Evolutionary conservation across 2,329 filamentous ascomycete species (phyloP).

Genomic region (Fusarium fracticaudum): DNA sequence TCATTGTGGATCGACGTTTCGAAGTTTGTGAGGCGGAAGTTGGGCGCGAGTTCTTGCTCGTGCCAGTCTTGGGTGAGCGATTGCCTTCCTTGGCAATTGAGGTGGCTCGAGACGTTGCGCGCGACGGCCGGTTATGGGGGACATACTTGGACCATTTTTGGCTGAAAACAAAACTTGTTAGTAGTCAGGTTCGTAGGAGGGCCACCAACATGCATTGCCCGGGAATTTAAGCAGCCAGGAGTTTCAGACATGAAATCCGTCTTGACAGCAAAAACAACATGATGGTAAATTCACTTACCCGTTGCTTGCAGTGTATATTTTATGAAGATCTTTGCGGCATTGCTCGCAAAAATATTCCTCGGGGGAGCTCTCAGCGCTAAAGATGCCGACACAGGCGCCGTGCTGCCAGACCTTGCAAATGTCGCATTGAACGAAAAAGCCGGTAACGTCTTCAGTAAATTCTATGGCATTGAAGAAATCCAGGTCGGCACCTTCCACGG

Average conservation of each 20-base stretch:
- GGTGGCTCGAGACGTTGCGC: conserved; percentile 67
- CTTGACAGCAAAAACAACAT: background rate
- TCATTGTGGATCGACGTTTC: conserved; percentile 96
- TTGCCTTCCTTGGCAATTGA: conserved; percentile 60
- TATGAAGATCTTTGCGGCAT: conserved; percentile 92
- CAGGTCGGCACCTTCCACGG: conserved; percentile 67
- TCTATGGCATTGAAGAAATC: conserved; percentile 68
- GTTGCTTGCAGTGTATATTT: conserved; percentile 80
- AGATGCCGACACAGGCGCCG: conserved; percentile 95
- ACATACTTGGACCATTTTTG: conserved; percentile 75
- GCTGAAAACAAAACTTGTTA: conserved; percentile 55
- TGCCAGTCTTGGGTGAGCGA: conserved; percentile 72
- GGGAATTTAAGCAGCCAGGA: background rate
- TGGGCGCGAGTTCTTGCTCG: conserved; percentile 65
- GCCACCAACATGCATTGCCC: background rate
- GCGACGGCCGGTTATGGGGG: conserved; percentile 66
- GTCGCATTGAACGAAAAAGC: conserved; percentile 98
- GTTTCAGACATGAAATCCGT: background rate
- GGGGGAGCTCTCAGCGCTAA: conserved; percentile 90
- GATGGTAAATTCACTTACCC: conserved; percentile 71
- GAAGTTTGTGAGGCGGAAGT: conserved; percentile 61
- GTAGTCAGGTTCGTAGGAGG: conserved; percentile 29
- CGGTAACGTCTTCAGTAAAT: conserved; percentile 85
- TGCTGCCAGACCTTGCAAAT: conserved; percentile 99
- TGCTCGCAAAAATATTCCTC: conserved; percentile 99